phyloP scores from a whole-genome alignment of 768 basidiomycete species.

The Dendrothele bispora region DNA sequence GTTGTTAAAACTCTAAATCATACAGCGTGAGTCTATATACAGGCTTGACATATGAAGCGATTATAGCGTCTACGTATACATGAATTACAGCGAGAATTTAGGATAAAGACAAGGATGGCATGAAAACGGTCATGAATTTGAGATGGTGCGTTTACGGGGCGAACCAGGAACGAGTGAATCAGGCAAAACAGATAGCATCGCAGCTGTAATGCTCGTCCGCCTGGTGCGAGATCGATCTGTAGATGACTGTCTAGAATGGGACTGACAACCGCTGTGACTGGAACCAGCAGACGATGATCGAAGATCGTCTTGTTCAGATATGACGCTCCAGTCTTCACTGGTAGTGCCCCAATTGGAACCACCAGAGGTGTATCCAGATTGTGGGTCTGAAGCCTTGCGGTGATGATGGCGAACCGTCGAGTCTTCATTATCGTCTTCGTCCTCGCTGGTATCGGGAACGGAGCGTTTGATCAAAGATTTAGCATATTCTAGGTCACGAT shows the following conservation, averaged over 20 bases:
- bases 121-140: conserved; percentile 22
- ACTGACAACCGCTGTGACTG: conserved; percentile 37
- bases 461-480: conserved; percentile 76
- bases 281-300: conserved; percentile 56
- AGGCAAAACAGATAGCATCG: conserved; percentile 61
- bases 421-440: conserved; percentile 32
- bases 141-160: conserved; percentile 38
- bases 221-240: conserved; percentile 40
- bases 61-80: too few relatives aligned
- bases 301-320: conserved; percentile 70
- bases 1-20: too few relatives aligned
- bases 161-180: conserved; percentile 47
- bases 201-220: conserved; percentile 63
- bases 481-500: conserved; percentile 95
- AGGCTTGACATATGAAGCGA: too few relatives aligned
- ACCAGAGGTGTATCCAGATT: conserved; percentile 55
- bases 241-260: conserved; percentile 29
- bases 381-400: conserved; percentile 31
- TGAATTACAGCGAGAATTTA: too few relatives aligned
- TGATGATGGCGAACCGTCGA: conserved; percentile 35
- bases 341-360: conserved; percentile 53
- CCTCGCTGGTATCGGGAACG: conserved; percentile 28
- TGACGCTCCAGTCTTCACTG: conserved; percentile 88
- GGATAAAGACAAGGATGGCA: too few relatives aligned
- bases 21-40: too few relatives aligned